Conservation (phyloP, 2,329 filamentous ascomycete genomes). For the Xylariaceae sp. region DNA sequence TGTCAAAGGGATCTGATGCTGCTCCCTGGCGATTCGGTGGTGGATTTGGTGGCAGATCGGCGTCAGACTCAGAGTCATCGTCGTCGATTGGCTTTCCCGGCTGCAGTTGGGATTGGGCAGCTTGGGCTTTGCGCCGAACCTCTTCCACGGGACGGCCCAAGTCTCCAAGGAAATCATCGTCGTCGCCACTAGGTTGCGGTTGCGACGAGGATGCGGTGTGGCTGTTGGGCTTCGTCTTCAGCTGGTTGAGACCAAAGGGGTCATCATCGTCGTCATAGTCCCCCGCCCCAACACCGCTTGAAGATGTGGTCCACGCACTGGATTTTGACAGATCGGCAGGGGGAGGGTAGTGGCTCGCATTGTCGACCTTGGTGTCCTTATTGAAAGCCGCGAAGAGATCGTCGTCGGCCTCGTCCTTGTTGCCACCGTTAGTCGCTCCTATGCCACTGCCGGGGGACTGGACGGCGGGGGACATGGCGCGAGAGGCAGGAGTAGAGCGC, state of each 20-base stretch:
- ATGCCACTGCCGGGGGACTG: conserved; percentile 30
- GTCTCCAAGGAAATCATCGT: conserved; percentile 65
- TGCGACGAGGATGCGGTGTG: conserved; percentile 17
- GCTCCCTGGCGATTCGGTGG: conserved; percentile 15
- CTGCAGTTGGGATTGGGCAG: conserved; percentile 41
- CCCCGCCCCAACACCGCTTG: conserved; percentile 19
- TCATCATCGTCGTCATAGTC: conserved; percentile 71
- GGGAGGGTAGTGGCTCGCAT: conserved; percentile 63
- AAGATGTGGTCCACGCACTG: conserved; percentile 47
- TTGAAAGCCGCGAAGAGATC: conserved; percentile 68
- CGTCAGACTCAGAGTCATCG: conserved; percentile 47
- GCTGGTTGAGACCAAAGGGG: conserved; percentile 75
- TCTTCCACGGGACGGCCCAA: conserved; percentile 64
- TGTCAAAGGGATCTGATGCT: conserved; percentile 64
- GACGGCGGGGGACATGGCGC: conserved; percentile 43
- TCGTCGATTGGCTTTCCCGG: conserved; percentile 57
- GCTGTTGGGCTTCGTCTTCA: conserved; percentile 46
- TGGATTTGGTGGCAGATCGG: conserved; percentile 25
- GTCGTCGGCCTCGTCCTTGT: conserved; percentile 48
- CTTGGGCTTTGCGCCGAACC: conserved; percentile 49
- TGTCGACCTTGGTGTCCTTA: conserved; percentile 64
- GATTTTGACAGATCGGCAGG: conserved; percentile 51
- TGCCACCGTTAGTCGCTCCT: conserved; percentile 30
- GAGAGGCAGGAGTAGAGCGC: conserved; percentile 46
- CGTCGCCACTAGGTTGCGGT: conserved; percentile 31